These are phyloP conservation scores for Aspergillus arachidicola DNA, from an alignment of 2,329 filamentous ascomycete species.

Conservation along the genomic window DNA sequence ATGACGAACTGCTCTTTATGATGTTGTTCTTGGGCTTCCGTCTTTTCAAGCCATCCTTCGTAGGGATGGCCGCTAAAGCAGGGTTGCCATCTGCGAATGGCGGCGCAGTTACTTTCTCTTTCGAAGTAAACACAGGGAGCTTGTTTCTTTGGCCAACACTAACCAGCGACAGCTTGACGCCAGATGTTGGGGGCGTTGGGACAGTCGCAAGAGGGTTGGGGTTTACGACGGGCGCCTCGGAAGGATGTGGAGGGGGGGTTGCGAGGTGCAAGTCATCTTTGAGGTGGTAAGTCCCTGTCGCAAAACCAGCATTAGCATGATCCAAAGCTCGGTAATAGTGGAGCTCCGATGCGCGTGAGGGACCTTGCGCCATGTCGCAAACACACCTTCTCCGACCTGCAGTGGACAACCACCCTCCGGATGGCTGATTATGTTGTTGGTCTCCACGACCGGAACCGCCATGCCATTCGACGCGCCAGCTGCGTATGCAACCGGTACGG, in stretches of 20 bases:
- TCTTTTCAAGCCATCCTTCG: slow-evolving; percentile 71
- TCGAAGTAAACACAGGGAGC: slow-evolving; percentile 48
- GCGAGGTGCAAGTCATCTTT: slow-evolving; percentile 91
- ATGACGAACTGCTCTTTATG: slow-evolving; percentile 97
- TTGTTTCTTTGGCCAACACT: slow-evolving; percentile 65
- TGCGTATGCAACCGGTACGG: slow-evolving; percentile 71
- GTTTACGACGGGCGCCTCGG: slow-evolving; percentile 82
- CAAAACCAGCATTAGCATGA: slow-evolving; percentile 24
- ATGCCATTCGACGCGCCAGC: slow-evolving; percentile 69
- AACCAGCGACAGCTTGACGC: slow-evolving; percentile 81
- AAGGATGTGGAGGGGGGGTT: slow-evolving; percentile 92
- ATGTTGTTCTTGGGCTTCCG: slow-evolving; percentile 98
- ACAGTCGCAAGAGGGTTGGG: slow-evolving; percentile 88
- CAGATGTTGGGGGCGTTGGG: slow-evolving; percentile 78
- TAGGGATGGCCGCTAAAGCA: slow-evolving; percentile 63
- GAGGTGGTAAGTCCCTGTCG: slow-evolving; percentile 81
- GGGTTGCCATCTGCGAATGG: slow-evolving; percentile 87
- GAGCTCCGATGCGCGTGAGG: not conserved
- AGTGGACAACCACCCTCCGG: slow-evolving; percentile 86
- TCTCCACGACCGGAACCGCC: slow-evolving; percentile 80
- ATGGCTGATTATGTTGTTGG: slow-evolving; percentile 83
- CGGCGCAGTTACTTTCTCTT: slow-evolving; percentile 53
- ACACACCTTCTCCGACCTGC: slow-evolving; percentile 84
- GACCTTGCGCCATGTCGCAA: slow-evolving; percentile 2
- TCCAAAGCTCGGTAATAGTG: not conserved